Evolutionary conservation across 495 filamentous ascomycete species (phyloP), one percentile per base, ranked within the genome.

Genomic region (Penicillium crystallinum): DNA sequence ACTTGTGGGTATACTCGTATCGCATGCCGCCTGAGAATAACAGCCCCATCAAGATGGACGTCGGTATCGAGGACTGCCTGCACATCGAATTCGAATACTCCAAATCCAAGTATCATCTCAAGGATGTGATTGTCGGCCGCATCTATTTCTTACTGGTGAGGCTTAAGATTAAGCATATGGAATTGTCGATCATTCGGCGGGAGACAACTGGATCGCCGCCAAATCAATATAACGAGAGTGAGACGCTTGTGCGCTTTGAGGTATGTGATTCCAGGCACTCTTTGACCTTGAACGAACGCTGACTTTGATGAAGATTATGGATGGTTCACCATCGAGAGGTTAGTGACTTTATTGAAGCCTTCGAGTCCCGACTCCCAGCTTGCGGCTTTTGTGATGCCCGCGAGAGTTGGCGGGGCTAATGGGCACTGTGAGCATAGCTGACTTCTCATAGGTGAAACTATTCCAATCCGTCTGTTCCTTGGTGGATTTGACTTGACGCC

Each of bases 151-250:
- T 99, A 57, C 80, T 99, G 22, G 93, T 99, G 55, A 84, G 93
- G 65, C 79, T 99, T 66, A 99, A 99, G 83, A 99, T 99, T 70
- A 96, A 97, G 75, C 95, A 99, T 70, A 99, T 99, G 93, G 93
- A 99, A 76, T 73, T 99, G 42, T 93, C 89, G 53, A 99, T 99
- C 59, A 99, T 99, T 65, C 84, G 93, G 58, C 79, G 93, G 55
- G 93, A 99, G 73, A 97, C 93, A 5, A 97, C 93, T 6, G 93
- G 93, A 15, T 90, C 89, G 3, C 88, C 93, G n/a, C 93, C 93
- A n/a, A 99, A 99, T 71, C 95, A 99, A 68, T 99, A 99, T 69
- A 97, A 99, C 69, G 93, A 99, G 77, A 96, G 90, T 71, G 93
- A 99, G 74, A 99, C 93, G 12, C 74, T 99, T 63, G 93, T 99